phyloP scores from a whole-genome alignment of 495 filamentous ascomycete genomes.

The Parathielavia hyrcaniae region DNA sequence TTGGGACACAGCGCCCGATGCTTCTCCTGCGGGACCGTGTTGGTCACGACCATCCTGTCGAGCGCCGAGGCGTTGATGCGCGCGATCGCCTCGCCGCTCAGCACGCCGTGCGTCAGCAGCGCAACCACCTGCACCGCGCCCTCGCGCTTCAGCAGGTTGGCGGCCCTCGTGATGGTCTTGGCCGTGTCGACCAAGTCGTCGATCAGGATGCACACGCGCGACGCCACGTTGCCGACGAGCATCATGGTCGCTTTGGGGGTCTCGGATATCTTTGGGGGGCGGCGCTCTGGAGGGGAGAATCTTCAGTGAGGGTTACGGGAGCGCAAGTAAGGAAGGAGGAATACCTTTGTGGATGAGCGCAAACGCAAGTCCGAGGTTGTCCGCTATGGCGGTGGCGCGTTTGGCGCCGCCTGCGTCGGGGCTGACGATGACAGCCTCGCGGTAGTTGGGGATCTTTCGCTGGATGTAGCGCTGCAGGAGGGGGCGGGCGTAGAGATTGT shows the following conservation, averaged over 20 bases:
- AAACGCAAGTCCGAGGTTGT: constrained; percentile 85
- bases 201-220: constrained; percentile 78
- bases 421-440: constrained; percentile 85
- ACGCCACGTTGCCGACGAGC: constrained; percentile 83
- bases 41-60: constrained; percentile 89
- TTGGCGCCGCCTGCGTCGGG: constrained; percentile 97
- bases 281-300: constrained; percentile 64
- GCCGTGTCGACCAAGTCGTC: constrained; percentile 94
- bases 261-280: constrained; percentile 82
- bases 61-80: constrained; percentile 85
- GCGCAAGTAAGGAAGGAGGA: constrained; percentile 9
- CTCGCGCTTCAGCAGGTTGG: constrained; percentile 93
- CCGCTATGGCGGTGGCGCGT: constrained; percentile 92
- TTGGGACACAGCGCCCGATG: constrained; percentile 63
- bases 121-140: constrained; percentile 84
- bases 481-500: constrained; percentile 88
- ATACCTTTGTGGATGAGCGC: constrained; percentile 97
- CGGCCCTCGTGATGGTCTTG: constrained; percentile 93
- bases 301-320: constrained; percentile 9
- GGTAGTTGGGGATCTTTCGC: constrained; percentile 77
- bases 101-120: constrained; percentile 85
- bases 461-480: constrained; percentile 86
- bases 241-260: constrained; percentile 78
- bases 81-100: constrained; percentile 90
- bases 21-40: constrained; percentile 84